A percentile compares a stretch with the other conserved stretches of the same genome.
Evolutionary conservation across 805 yeast species (phyloP).

Genomic region (Pichia scutulata): DNA sequence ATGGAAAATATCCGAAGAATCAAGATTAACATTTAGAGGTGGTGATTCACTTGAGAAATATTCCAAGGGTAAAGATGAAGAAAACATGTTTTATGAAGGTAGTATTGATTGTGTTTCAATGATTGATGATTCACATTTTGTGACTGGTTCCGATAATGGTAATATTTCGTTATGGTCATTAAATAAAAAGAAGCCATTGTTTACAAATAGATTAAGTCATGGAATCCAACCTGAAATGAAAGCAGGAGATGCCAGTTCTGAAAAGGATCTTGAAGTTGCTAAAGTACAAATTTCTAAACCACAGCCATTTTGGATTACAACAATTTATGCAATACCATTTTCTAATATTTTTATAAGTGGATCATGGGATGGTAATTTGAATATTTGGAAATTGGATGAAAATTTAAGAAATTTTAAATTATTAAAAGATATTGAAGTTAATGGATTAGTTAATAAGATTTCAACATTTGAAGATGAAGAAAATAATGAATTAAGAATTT

Average conservation of each 20-base stretch:
- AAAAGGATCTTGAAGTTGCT: constrained; percentile 30
- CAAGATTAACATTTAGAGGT: constrained; percentile 87
- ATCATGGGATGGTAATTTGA: constrained; percentile 74
- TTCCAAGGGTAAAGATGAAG: constrained; percentile 25
- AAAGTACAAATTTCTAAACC: constrained; percentile 53
- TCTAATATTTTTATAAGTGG: constrained; percentile 82
- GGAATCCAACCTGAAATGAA: constrained; percentile 46
- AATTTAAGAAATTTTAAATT: constrained; percentile 53
- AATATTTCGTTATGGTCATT: constrained; percentile 83
- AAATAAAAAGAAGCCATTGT: constrained; percentile 82
- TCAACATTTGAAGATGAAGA: constrained; percentile 46
- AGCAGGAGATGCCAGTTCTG: constrained; percentile 49
- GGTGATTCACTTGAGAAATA: constrained; percentile 51
- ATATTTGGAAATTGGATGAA: constrained; percentile 69
- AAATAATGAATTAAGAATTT: constrained; percentile 44
- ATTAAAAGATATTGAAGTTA: constrained; percentile 51
- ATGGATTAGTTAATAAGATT: constrained; percentile 64
- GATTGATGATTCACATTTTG: constrained; percentile 88
- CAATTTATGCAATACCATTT: constrained; percentile 75
- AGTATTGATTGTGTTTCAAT: constrained; percentile 83
- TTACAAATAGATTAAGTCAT: constrained; percentile 63
- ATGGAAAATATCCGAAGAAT: constrained; percentile 96
- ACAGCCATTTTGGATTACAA: constrained; percentile 82
- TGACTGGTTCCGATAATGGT: constrained; percentile 95
- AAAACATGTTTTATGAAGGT: constrained; percentile 66